Evolutionary conservation across 2,329 filamentous ascomycete species (phyloP).

Genomic region (Penicillium capsulatum): DNA sequence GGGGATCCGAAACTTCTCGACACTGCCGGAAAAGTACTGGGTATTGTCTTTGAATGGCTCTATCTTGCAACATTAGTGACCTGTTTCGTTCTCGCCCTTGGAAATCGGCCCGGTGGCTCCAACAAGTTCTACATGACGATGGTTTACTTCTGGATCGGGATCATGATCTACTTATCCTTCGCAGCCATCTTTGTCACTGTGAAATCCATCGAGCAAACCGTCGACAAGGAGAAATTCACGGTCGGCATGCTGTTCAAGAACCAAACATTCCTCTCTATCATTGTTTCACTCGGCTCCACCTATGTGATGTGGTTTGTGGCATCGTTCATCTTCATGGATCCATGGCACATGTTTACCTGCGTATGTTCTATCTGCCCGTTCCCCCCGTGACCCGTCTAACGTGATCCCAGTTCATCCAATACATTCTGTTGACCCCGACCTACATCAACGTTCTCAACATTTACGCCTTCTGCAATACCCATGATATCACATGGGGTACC

Average conservation of each 20-base stretch:
- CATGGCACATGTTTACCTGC: constrained; percentile 97
- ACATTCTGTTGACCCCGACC: constrained; percentile 87
- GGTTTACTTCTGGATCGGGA: constrained; percentile 96
- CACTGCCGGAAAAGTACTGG: constrained; percentile 70
- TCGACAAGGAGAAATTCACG: constrained; percentile 60
- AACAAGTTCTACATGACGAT: constrained; percentile 93
- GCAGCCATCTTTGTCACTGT: constrained; percentile 93
- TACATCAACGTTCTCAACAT: constrained; percentile 99
- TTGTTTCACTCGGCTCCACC: constrained; percentile 86
- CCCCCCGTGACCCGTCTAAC: not conserved
- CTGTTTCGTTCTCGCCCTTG: constrained; percentile 90
- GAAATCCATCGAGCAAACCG: constrained; percentile 70
- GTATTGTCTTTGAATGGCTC: constrained; percentile 91
- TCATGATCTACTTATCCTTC: constrained; percentile 95
- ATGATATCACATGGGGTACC: constrained; percentile 96
- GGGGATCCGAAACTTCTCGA: constrained; percentile 67
- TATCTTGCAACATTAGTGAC: constrained; percentile 89
- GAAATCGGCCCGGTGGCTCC: constrained; percentile 90
- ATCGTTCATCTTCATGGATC: constrained; percentile 91
- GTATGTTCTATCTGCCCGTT: constrained; percentile 31
- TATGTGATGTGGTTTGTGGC: constrained; percentile 90
- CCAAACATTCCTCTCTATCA: constrained; percentile 84
- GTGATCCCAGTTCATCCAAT: constrained; percentile 69
- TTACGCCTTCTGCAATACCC: constrained; percentile 97
- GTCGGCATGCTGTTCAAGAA: constrained; percentile 76